phyloP scores from a whole-genome alignment of 148 eudicot genomes.

The Suaeda aralocaspica region DNA sequence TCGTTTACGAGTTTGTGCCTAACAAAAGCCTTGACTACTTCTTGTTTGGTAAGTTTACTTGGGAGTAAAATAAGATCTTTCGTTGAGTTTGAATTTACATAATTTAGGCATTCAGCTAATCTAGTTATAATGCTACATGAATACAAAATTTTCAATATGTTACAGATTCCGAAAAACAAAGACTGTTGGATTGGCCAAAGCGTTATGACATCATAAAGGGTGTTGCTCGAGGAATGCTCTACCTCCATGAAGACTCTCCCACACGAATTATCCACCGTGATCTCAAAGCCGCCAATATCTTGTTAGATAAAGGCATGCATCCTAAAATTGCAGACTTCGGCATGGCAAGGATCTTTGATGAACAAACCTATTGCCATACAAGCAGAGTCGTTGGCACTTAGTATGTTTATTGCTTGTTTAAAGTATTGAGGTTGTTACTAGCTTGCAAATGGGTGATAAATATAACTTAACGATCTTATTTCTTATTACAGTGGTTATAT shows the following conservation, averaged over 20 bases:
- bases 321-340: conserved; percentile 29
- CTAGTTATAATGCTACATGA: not conserved
- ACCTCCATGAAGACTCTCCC: conserved; percentile 26
- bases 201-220: conserved; percentile 23
- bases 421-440: too few species aligned
- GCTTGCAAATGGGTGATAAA: not conserved
- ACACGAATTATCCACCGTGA: conserved; percentile 21
- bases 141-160: not conserved
- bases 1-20: conserved; percentile 22
- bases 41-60: conserved; percentile 7
- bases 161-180: conserved; percentile 18
- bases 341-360: conserved; percentile 20
- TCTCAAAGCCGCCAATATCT: conserved; percentile 24
- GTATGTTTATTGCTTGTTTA: too few species aligned
- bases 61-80: not conserved
- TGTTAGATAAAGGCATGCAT: conserved; percentile 21
- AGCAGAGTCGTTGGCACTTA: conserved; percentile 20
- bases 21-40: conserved; percentile 25
- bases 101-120: too few species aligned
- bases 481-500: conserved; percentile 25
- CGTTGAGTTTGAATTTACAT: not conserved
- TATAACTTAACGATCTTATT: not conserved
- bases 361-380: conserved; percentile 16
- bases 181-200: conserved; percentile 17
- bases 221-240: conserved; percentile 27